Evolutionary conservation across 129 eudicot species (phyloP).

Genomic region (Solidago caesia): DNA sequence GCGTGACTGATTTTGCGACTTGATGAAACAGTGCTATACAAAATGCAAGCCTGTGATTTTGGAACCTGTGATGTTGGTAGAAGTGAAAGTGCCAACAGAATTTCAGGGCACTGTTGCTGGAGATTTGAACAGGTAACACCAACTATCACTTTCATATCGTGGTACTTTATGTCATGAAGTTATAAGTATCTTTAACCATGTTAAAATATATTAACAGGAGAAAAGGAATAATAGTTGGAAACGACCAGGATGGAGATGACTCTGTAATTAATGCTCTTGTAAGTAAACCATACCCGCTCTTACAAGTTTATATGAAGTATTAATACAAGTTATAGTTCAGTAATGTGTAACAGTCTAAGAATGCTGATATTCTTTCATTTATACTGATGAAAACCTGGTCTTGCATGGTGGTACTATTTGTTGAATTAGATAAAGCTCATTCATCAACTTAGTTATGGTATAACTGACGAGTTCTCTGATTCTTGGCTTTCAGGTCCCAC

Average conservation of each 20-base stretch:
- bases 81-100: constrained; percentile 81
- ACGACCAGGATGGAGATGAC: constrained; percentile 98
- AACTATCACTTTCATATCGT: neutral
- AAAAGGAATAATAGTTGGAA: constrained; percentile 91
- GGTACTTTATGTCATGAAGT: constrained; percentile 6
- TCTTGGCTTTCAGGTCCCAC: constrained; percentile 67
- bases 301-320: constrained; percentile 15
- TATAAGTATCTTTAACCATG: constrained; percentile 5
- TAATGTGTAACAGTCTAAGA: neutral
- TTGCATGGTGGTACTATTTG: neutral
- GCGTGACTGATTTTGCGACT: constrained; percentile 12
- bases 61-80: constrained; percentile 98
- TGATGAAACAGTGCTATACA: constrained; percentile 59
- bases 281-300: constrained; percentile 31
- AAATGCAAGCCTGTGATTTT: constrained; percentile 82
- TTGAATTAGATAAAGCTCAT: neutral
- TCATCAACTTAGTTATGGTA: constrained; percentile 3
- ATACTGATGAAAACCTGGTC: neutral
- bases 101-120: constrained; percentile 96
- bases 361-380: neutral
- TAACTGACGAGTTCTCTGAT: neutral
- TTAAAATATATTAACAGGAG: constrained; percentile 54
- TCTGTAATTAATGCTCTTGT: constrained; percentile 82
- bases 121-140: constrained; percentile 82
- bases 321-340: neutral